Evolutionary conservation across 148 eudicot genomes (phyloP), one percentile per base, ranked within the genome.

Genomic region (Polygonum aviculare): DNA sequence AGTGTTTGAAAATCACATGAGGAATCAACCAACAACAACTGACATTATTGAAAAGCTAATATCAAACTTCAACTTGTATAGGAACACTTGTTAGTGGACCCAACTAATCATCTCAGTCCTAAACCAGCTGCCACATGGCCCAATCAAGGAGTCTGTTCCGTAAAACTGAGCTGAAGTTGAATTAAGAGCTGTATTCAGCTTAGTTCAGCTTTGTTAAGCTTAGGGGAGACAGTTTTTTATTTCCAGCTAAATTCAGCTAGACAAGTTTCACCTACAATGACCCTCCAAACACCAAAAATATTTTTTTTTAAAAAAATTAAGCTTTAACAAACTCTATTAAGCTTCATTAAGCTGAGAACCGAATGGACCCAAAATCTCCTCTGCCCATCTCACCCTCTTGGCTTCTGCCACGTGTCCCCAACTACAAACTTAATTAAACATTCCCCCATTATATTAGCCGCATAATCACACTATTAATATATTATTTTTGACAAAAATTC

Each of bases 81-180:
- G 26, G 31, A 62, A 62, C 69, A 62, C 38, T 38, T 26, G 18
- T 22, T 62, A 62, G 69, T 62, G 69, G 69, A 62, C 69, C 69
- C 69, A 67, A 36, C 72, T 67, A 67, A 67, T 67, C 19, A 67
- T 67, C 72, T 67, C 44, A 15, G 72, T 67, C 15, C 44, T 67
- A 19, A 19, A 33, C 1, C 14, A 36, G 44, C 44, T 67, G 72
- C 72, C 72, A 67, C 72, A 67, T 67, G 72, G 72, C 44, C 45
- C 15, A 67, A 67, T 67, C 10, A n/a, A n/a, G n/a, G n/a, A n/a
- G n/a, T n/a, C n/a, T n/a, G n/a, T n/a, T n/a, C n/a, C n/a, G n/a
- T n/a, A n/a, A n/a, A n/a, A n/a, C n/a, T n/a, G n/a, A n/a, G n/a
- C n/a, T n/a, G n/a, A n/a, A n/a, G n/a, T n/a, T n/a, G n/a, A n/a